phyloP scores from a whole-genome alignment of 2,329 filamentous ascomycete genomes.

The Cladophialophora psammophila region DNA sequence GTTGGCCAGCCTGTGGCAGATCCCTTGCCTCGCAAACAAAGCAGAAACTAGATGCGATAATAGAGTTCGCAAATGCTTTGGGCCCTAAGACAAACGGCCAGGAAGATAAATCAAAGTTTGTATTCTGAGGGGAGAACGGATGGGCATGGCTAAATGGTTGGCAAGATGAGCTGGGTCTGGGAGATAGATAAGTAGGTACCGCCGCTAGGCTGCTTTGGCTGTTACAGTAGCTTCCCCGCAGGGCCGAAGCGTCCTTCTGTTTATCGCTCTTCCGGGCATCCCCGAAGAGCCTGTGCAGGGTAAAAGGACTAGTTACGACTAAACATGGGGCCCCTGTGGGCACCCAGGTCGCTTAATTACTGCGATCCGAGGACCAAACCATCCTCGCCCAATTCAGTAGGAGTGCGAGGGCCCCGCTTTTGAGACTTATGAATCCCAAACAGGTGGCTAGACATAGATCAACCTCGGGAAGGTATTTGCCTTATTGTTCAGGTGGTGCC shows the following conservation, averaged over 20 bases:
- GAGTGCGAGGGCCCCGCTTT: too few species aligned
- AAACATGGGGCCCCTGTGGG: neutral
- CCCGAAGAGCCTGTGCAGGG: neutral
- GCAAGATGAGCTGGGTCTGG: too few species aligned
- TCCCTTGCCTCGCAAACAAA: slow-evolving; percentile 7
- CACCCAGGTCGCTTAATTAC: neutral
- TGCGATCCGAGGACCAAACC: neutral
- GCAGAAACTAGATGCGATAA: neutral
- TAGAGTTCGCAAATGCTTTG: neutral
- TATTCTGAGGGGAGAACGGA: neutral
- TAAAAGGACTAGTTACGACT: neutral
- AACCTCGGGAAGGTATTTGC: too few species aligned
- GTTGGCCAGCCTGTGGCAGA: neutral
- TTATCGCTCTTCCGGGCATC: slow-evolving; percentile 1
- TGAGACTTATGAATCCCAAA: too few species aligned
- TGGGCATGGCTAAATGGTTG: neutral
- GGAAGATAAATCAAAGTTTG: slow-evolving; percentile 7
- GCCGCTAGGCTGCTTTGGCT: slow-evolving; percentile 3
- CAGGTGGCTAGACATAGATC: too few species aligned
- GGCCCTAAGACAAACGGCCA: neutral
- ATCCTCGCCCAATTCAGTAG: neutral
- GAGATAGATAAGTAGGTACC: neutral
- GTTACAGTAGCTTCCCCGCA: slow-evolving; percentile 5
- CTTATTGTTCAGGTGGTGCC: too few species aligned
- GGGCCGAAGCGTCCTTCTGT: neutral